phyloP scores from a whole-genome alignment of 2,329 filamentous ascomycete genomes.

The Aschersonia sp. region DNA sequence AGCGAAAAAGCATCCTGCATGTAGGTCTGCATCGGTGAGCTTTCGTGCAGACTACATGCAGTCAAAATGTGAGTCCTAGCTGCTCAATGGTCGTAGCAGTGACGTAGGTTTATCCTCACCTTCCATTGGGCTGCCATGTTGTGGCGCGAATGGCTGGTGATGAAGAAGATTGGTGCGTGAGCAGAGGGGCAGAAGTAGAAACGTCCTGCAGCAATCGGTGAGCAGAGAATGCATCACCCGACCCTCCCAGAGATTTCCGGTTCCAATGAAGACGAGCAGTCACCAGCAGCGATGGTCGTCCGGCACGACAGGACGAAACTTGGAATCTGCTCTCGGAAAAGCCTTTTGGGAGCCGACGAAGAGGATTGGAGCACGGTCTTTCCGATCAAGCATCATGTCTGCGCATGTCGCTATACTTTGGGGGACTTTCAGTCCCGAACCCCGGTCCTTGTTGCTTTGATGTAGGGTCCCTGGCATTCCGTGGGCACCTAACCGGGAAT shows the following conservation, averaged over 20 bases:
- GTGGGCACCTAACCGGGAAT: neutral
- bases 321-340: neutral
- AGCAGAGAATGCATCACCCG: neutral
- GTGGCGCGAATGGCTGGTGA: slow-evolving; percentile 3
- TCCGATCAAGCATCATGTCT: neutral
- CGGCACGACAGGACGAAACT: too few species aligned
- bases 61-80: neutral
- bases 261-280: too few species aligned
- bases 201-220: neutral
- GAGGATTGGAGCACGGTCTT: neutral
- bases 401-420: slow-evolving; percentile 4
- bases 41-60: slow-evolving; percentile 6
- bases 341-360: neutral
- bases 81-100: neutral
- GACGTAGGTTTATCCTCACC: neutral
- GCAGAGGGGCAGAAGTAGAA: neutral
- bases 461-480: neutral
- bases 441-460: neutral
- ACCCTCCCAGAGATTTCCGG: too few species aligned
- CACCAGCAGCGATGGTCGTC: too few species aligned
- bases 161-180: neutral
- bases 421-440: neutral
- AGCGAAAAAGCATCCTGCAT: slow-evolving; percentile 5
- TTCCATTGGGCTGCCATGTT: slow-evolving; percentile 1
- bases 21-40: slow-evolving; percentile 12